Evolutionary conservation across 257 asterid species (phyloP), one percentile per base, ranked within the genome.

Genomic region (Cinchona pubescens): DNA sequence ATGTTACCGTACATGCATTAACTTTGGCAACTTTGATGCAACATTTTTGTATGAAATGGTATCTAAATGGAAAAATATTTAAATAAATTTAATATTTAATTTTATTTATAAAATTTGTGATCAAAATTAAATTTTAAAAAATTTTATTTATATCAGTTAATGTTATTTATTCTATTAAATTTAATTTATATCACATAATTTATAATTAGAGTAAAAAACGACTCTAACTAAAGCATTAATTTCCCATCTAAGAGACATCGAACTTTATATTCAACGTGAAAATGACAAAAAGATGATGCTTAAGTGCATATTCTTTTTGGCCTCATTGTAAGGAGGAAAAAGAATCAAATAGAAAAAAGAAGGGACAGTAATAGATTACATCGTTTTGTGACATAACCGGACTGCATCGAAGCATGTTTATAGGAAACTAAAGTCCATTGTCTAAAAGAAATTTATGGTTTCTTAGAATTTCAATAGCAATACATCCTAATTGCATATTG

Each of bases 11-110:
- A 86, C 78, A n/a, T n/a, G n/a, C n/a, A 70, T 56, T 51, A 69
- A 71, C 79, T 86, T 88, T 84, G 79, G 80, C 80, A 75, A 80
- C 67, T 69, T 85, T 83, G 82, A 82, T 76, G 82, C 75, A 76
- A 38, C 78, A 79, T 76, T 76, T 71, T 61, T 59, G 59, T 76
- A 75, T 79, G 81, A 75, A 81, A 77, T 73, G 58, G 81, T 71
- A 46, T 75, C 70, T n/a, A n/a, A n/a, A n/a, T n/a, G n/a, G n/a
- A n/a, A n/a, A n/a, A n/a, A n/a, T n/a, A n/a, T n/a, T n/a, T n/a
- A n/a, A n/a, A n/a, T n/a, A n/a, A n/a, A n/a, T n/a, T n/a, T n/a
- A n/a, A n/a, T n/a, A n/a, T n/a, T n/a, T n/a, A n/a, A n/a, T n/a
- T n/a, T n/a, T n/a, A n/a, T n/a, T n/a, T n/a, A n/a, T n/a, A n/a